Evolutionary conservation across 805 yeast species (phyloP).

Genomic region (Lachancea thermotolerans): DNA sequence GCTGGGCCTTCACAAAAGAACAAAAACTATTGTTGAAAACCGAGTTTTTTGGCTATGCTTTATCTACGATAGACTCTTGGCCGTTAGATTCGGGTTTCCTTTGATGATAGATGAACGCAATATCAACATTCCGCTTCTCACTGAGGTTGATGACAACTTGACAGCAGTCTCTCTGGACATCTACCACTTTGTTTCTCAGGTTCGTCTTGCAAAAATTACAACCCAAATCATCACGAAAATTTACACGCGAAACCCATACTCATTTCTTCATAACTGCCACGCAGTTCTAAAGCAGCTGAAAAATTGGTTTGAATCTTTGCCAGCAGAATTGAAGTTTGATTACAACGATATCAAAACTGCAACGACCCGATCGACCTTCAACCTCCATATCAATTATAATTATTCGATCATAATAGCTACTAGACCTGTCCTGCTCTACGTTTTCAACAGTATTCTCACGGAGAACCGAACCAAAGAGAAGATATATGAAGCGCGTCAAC

Average conservation of each 20-base stretch:
- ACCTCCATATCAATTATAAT: constrained; percentile 18
- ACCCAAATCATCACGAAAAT: constrained; percentile 15
- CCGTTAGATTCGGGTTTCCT: constrained; percentile 18
- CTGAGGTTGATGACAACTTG: constrained; percentile 1
- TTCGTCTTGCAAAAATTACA: constrained; percentile 14
- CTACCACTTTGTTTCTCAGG: constrained; percentile 17
- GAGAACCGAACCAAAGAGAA: constrained; percentile 7
- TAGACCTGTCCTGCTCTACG: constrained; percentile 16
- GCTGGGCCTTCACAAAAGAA: constrained; percentile 13
- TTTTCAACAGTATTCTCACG: constrained; percentile 13
- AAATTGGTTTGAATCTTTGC: constrained; percentile 14
- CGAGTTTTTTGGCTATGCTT: constrained; percentile 19
- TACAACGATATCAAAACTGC: constrained; percentile 10
- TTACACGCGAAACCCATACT: constrained; percentile 14
- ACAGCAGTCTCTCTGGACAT: constrained; percentile 8
- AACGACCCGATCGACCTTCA: constrained; percentile 14
- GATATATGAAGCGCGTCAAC: constrained; percentile 8
- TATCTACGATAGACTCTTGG: constrained; percentile 16
- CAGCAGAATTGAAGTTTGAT: constrained; percentile 12
- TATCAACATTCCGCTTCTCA: constrained; percentile 13
- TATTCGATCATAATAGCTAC: constrained; percentile 17
- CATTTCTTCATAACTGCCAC: constrained; percentile 18
- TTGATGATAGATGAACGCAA: constrained; percentile 15
- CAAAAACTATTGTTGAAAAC: constrained; percentile 7
- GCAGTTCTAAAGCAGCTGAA: constrained; percentile 12